Evolutionary conservation across 768 basidiomycete species (phyloP), one percentile per base, ranked within the genome.

Genomic region (Xerocomellus chrysenteron): DNA sequence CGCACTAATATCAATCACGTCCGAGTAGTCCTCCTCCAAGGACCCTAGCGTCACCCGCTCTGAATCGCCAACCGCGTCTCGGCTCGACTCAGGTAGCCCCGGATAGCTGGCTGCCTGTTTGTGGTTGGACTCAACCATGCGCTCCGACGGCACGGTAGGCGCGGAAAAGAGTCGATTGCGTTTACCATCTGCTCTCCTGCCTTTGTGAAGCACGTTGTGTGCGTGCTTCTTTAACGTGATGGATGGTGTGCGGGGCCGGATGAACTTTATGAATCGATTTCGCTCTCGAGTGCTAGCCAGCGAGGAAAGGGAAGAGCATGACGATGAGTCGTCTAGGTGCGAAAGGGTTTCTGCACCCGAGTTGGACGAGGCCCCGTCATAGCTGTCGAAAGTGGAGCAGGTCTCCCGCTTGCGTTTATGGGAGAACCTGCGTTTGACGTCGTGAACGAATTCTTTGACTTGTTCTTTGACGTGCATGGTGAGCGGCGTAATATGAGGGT

Each of bases 341-440:
- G 49, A 39, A n/a, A 24, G 24, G 11, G 56, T 53, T 47, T 67
- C 59, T 6, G 21, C 28, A 12, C 50, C 57, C 14, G 68, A 66
- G 53, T 43, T 58, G 17, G 54, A 41, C n/a, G 60, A 57, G 13
- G 45, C 42, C 2, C 21, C 48, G 37, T 66, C 65, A 5, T 5
- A 19, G n/a, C 32, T 35, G 6, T 66, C 59, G 11, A 30, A 54
- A 12, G 57, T 52, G 30, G 66, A 52, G 36, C 51, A 52, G 33
- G 61, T 59, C 4, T 55, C 54, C 19, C 63, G 62, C 33, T 57
- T 64, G 52, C 41, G 66, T 45, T 63, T 72, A 6, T 61, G 54
- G 19, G 72, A 74, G 19, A 72, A 62, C 47, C 50, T 70, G 50
- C 65, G 71, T 49, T 72, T 73, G 32, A 74, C 67, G 13, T 66